phyloP scores from a whole-genome alignment of 1,139 yeast genomes.

The Saccharomyces hybrid region DNA sequence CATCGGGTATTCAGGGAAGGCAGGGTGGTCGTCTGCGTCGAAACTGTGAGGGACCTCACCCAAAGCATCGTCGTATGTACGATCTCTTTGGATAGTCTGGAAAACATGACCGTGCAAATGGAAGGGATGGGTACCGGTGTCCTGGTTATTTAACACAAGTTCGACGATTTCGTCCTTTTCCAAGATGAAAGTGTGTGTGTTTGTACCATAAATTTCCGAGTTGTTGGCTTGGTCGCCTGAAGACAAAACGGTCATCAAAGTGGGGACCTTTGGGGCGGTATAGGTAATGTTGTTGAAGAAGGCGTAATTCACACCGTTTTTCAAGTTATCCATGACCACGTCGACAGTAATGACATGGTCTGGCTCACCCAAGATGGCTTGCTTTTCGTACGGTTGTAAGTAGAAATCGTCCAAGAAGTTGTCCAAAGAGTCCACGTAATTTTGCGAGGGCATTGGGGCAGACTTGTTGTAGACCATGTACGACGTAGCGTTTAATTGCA shows the following conservation, averaged over 20 bases:
- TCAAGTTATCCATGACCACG: slow-evolving; percentile 71
- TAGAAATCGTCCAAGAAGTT: slow-evolving; percentile 58
- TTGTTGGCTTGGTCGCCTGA: slow-evolving; percentile 55
- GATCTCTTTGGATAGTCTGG: slow-evolving; percentile 57
- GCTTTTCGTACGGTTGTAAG: slow-evolving; percentile 49
- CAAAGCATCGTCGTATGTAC: slow-evolving; percentile 40
- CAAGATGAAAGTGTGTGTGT: slow-evolving; percentile 66
- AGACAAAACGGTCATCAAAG: slow-evolving; percentile 64
- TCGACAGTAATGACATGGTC: slow-evolving; percentile 59
- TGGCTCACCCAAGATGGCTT: slow-evolving; percentile 50
- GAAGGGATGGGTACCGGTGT: slow-evolving; percentile 82
- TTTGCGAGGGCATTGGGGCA: slow-evolving; percentile 42
- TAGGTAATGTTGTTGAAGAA: slow-evolving; percentile 82
- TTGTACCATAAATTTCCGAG: slow-evolving; percentile 63
- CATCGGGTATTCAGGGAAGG: slow-evolving; percentile 59
- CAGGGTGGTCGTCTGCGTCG: slow-evolving; percentile 41
- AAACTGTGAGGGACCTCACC: slow-evolving; percentile 42
- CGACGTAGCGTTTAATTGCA: slow-evolving; percentile 63
- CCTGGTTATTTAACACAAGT: slow-evolving; percentile 60
- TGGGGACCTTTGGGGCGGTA: slow-evolving; percentile 73
- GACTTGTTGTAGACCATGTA: slow-evolving; percentile 52
- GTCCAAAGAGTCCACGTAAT: slow-evolving; percentile 39
- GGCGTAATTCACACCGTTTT: slow-evolving; percentile 81
- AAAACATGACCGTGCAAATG: slow-evolving; percentile 77
- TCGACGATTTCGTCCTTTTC: slow-evolving; percentile 63